Conservation (phyloP, 345 rosid genomes). For the Acer negundo region DNA sequence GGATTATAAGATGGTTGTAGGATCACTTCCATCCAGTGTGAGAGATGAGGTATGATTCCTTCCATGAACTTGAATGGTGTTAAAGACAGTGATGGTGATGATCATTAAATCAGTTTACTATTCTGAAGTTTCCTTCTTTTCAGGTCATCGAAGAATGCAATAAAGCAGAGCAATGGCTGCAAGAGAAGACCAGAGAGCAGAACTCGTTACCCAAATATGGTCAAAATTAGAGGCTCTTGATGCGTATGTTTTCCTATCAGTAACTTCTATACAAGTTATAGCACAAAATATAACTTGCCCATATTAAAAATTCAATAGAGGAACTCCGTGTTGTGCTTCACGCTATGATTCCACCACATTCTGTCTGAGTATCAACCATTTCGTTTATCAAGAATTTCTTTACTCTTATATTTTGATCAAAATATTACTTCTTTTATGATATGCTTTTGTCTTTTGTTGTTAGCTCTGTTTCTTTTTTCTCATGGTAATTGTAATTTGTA, state of each 20-base stretch:
- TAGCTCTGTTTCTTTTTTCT: neutral
- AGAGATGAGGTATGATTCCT: conserved; percentile 49
- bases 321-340: neutral
- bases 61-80: neutral
- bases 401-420: neutral
- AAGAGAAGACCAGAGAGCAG: conserved; percentile 53
- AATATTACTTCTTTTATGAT: neutral
- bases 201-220: conserved; percentile 56
- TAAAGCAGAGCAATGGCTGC: conserved; percentile 72
- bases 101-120: neutral
- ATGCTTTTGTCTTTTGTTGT: too few relatives aligned
- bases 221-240: conserved; percentile 33
- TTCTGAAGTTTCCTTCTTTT: neutral
- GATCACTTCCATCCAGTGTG: conserved; percentile 50
- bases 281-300: neutral
- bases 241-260: conserved; percentile 12
- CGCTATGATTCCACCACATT: neutral
- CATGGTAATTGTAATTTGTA: neutral
- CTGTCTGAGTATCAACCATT: neutral
- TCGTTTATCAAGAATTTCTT: neutral
- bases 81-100: neutral
- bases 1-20: conserved; percentile 45
- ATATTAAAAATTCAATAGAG: neutral
- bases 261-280: neutral
- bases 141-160: conserved; percentile 66